A percentile compares a stretch with the other conserved stretches of the same genome.
Evolutionary conservation across 2,329 filamentous ascomycete genomes (phyloP).

Genomic region (Didymella pinodella): DNA sequence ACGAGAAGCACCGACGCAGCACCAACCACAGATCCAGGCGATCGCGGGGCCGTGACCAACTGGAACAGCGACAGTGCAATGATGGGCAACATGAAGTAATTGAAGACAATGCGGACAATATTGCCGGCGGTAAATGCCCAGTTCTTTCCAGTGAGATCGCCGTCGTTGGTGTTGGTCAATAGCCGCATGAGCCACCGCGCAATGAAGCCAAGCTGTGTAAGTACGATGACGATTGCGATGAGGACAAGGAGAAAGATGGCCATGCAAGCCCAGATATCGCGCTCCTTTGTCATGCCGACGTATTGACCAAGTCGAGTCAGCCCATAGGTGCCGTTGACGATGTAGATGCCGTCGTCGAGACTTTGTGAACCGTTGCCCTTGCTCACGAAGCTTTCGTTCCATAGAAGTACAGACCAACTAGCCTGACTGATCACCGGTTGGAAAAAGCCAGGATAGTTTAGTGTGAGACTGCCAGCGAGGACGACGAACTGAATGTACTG

Average conservation of each 20-base stretch:
- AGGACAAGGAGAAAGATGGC: conserved; percentile 88
- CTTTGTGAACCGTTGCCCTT: conserved; percentile 70
- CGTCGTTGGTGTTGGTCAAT: conserved; percentile 75
- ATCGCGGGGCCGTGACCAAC: conserved; percentile 75
- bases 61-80: conserved; percentile 91
- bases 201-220: conserved; percentile 80
- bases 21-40: conserved; percentile 74
- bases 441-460: conserved; percentile 93
- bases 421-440: conserved; percentile 89
- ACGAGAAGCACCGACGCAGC: conserved; percentile 79
- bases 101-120: conserved; percentile 82
- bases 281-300: conserved; percentile 76
- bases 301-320: conserved; percentile 81
- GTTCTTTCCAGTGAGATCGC: conserved; percentile 91
- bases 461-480: conserved; percentile 82
- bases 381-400: conserved; percentile 88
- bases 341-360: conserved; percentile 86
- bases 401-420: conserved; percentile 89
- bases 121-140: conserved; percentile 74
- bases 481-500: conserved; percentile 96
- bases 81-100: conserved; percentile 88
- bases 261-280: conserved; percentile 94
- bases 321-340: conserved; percentile 78
- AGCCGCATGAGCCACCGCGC: conserved; percentile 78
- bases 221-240: conserved; percentile 69